Conservation (phyloP, 75 land plant genomes). For the Cupressus sempervirens region DNA sequence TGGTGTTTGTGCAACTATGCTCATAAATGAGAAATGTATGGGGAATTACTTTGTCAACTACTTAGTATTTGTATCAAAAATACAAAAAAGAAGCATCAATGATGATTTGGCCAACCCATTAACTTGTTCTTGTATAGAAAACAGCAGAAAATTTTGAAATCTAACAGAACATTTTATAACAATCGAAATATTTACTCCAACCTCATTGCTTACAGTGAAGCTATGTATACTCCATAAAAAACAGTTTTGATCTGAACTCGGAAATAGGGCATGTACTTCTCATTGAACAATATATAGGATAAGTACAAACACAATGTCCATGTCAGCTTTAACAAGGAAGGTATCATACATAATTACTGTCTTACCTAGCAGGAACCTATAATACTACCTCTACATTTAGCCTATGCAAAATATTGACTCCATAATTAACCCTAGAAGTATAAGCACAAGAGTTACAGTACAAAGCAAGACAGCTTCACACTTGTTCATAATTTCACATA, state of each 20-base stretch:
- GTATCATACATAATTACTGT: neutral
- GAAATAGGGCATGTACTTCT: too few species aligned
- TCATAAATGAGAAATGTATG: neutral
- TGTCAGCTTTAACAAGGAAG: neutral
- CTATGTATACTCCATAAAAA: too few species aligned
- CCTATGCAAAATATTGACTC: neutral
- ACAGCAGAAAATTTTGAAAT: neutral
- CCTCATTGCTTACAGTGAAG: too few species aligned
- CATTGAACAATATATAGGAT: too few species aligned
- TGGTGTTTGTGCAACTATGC: neutral
- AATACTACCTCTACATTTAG: neutral
- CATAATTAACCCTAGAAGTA: neutral
- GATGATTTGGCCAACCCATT: neutral
- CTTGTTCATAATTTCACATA: neutral
- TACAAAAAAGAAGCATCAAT: neutral
- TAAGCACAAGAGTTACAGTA: neutral
- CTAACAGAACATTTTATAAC: neutral
- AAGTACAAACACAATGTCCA: neutral
- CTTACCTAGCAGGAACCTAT: neutral
- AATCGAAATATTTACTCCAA: neutral
- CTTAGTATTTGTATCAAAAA: neutral
- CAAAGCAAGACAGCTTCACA: neutral
- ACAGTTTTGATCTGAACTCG: too few species aligned
- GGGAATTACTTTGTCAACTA: neutral
- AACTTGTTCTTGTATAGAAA: neutral